Base-by-base conservation (phyloP, 768 basidiomycete species). In the Boletellus emodensis region DNA sequence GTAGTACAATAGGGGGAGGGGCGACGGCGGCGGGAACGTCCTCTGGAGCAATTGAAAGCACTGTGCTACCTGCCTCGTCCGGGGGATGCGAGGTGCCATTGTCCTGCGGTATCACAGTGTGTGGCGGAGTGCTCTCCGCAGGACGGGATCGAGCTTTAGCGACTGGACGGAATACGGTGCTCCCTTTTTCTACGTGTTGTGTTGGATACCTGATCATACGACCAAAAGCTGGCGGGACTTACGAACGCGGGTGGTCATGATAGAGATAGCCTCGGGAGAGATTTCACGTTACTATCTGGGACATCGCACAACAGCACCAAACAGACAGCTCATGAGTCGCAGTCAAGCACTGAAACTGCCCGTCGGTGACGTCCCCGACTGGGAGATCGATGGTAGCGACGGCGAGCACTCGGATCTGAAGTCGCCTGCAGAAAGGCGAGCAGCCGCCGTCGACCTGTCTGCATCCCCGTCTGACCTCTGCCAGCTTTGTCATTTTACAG, bases 161-260 rank as follows among this genome's bases (percentile, higher is more conserved):
- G 4, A 85, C 74, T n/a, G 87, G 87, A 61, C 77, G 79, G 58
- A 90, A 90, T 47, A 87, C 65, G 6, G 82, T 76, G 8, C 77
- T 73, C 14, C 87, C 87, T 63, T 90, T 90, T 63, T 89, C 87
- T 90, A 57, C 17, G 4, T 30, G 3, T 41, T 22, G 10, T 32
- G 44, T 57, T 44, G 20, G 38, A 33, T n/a, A 14, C 4, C 9
- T 24, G 43, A 36, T 45, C 3, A 45, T 57, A 48, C n/a, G 46
- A 26, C n/a, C 7, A 22, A 41, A 33, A 37, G 49, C 18, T 10
- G 14, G 30, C 45, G 45, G 48, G 44, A 86, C 86, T 78, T 62
- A 89, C 87, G 87, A 54, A 77, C 76, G 35, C 75, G 74, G 33
- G 71, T 73, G 35, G 72, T 75, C 76, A 77, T 77, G 36, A 44